Base-by-base conservation (phyloP, 2,329 filamentous ascomycete species). In the Phyllosticta paracitricarpa region DNA sequence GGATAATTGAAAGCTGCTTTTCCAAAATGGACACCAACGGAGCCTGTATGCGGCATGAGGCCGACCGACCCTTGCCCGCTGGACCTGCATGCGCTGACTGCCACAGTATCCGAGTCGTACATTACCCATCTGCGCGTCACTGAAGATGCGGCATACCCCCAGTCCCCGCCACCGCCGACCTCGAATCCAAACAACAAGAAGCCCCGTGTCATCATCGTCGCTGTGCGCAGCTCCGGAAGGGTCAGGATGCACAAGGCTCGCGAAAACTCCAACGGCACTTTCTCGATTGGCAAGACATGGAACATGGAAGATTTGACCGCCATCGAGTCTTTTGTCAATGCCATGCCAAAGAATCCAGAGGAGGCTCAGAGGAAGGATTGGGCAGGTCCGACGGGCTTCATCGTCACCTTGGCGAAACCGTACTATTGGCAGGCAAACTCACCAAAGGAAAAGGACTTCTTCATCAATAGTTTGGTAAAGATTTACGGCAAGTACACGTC, bases 211-310 rank as follows among this genome's bases (percentile, higher is more conserved):
- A 95, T 99, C 71, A 91, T 99, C 66, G 88, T 99, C 66, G 89
- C 93, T 10, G 94, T 99, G 63, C 85, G 91, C 64, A 94, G 91
- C 69, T 96, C 93, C 1, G 94, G 93, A 61, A 84, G 91, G 63
- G 93, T 99, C 57, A 89, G 92, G 69, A 86, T 99, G 79, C 94
- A 99, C 80, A 99, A 99, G 76, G 93, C 91, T 62, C 88, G 96
- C 68, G 94, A 99, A 77, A 99, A 99, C 73, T 81, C 84, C 61
- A 97, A 96, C 73, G 91, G 91, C 61, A 86, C 89, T 25, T 99
- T 97, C 75, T 97, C 93, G 22, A 96, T 99, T 67, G 94, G 94
- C 66, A 99, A 99, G 78, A 96, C 94, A 3, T 99, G 94, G 94
- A 89, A 92, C 72, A 83, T 99, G 67, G 93, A 97, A 74, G 94